Evolutionary conservation across 2,329 filamentous ascomycete genomes (phyloP).

Genomic region (Hypocreales sp.): DNA sequence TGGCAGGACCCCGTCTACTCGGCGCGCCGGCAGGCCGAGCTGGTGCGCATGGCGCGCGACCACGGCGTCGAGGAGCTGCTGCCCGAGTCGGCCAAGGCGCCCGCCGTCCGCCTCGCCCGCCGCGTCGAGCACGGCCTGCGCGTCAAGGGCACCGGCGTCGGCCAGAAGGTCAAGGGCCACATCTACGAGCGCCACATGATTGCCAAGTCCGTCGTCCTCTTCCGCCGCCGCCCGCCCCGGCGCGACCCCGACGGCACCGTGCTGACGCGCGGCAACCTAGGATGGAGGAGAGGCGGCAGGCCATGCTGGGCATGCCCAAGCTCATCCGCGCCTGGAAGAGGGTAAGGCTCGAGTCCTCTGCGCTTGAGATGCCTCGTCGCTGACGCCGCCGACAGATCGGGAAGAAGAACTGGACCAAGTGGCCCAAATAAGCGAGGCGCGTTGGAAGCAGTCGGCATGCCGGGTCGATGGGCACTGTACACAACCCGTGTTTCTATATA

Average conservation of each 20-base stretch:
- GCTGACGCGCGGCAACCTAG: slow-evolving; percentile 22
- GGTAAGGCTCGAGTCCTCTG: slow-evolving; percentile 31
- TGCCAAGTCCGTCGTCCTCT: slow-evolving; percentile 38
- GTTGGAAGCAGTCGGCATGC: too few species aligned
- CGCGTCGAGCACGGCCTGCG: slow-evolving; percentile 65
- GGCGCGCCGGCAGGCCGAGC: slow-evolving; percentile 73
- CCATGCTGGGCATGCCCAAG: slow-evolving; percentile 89
- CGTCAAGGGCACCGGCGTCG: slow-evolving; percentile 86
- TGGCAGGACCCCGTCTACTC: slow-evolving; percentile 79
- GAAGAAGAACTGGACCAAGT: slow-evolving; percentile 40
- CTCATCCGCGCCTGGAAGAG: slow-evolving; percentile 89
- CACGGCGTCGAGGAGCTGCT: slow-evolving; percentile 71
- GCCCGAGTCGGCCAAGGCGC: slow-evolving; percentile 62
- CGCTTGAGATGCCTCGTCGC: slow-evolving; percentile 3
- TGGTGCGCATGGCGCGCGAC: slow-evolving; percentile 70
- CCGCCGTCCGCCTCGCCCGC: slow-evolving; percentile 52
- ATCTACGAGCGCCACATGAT: slow-evolving; percentile 78
- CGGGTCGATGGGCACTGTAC: slow-evolving; percentile 11
- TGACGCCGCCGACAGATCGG: slow-evolving; percentile 30
- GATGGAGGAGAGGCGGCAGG: slow-evolving; percentile 77
- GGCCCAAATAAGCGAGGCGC: slow-evolving; percentile 32
- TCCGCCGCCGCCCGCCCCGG: too few species aligned
- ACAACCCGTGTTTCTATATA: slow-evolving; percentile 18
- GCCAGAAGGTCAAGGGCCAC: slow-evolving; percentile 90
- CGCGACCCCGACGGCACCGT: too few species aligned